Conservation (phyloP, 2,329 filamentous ascomycete species). For the Geosmithia flava region DNA sequence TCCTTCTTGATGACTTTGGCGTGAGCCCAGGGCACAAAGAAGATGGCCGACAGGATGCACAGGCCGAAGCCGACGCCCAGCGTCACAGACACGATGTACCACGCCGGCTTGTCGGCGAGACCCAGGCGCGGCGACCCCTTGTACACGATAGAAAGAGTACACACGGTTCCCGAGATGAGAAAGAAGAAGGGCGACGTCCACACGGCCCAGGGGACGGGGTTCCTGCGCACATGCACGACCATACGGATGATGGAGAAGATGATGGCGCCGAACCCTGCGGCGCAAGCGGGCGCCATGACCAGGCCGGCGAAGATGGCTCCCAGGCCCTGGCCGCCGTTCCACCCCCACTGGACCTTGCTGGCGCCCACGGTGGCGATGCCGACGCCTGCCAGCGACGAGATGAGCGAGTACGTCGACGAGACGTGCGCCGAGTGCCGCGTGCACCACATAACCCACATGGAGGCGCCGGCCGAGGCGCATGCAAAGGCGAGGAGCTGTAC, state of each 20-base stretch:
- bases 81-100: conserved; percentile 15
- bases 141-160: conserved; percentile 10
- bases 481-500: conserved; percentile 29
- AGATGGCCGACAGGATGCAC: conserved; percentile 15
- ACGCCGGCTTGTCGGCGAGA: conserved; percentile 17
- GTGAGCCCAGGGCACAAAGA: conserved; percentile 22
- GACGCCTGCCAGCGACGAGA: conserved; percentile 30
- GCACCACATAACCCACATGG: conserved; percentile 28
- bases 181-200: conserved; percentile 11
- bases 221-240: conserved; percentile 17
- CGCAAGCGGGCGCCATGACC: conserved; percentile 8
- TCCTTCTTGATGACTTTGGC: conserved; percentile 19
- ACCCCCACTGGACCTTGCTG: conserved; percentile 8
- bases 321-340: conserved; percentile 7
- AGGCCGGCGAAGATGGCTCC: conserved; percentile 11
- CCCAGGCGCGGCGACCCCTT: conserved; percentile 4
- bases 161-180: conserved; percentile 9
- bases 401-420: conserved; percentile 32
- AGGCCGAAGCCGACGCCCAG: conserved; percentile 17
- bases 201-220: conserved; percentile 8
- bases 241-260: conserved; percentile 53
- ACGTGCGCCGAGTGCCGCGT: conserved; percentile 21
- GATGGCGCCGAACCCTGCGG: conserved; percentile 36
- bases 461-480: conserved; percentile 22
- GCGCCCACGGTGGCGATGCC: conserved; percentile 24